Conservation (phyloP, 345 rosid genomes). For the Lepidium sativum region DNA sequence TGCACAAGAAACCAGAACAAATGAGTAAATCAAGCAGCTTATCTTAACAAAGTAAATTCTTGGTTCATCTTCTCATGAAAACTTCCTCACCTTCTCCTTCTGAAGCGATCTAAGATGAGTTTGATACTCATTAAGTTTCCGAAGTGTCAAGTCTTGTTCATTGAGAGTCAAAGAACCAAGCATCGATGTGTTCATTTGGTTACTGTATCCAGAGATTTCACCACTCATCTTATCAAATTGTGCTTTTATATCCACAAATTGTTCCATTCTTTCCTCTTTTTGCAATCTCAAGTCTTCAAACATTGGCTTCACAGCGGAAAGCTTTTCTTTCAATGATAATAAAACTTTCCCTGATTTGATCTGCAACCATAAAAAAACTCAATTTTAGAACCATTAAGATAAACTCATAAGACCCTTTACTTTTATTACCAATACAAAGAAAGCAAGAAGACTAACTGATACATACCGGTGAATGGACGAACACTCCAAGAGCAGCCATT, state of each 20-base stretch:
- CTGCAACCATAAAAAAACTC: too few relatives aligned
- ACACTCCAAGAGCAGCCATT: slow-evolving; percentile 80
- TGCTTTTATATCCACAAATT: slow-evolving; percentile 57
- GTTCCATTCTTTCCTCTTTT: slow-evolving; percentile 73
- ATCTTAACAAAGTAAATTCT: too few relatives aligned
- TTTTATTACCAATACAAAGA: too few relatives aligned
- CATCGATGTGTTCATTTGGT: slow-evolving; percentile 30
- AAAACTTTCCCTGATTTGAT: too few relatives aligned
- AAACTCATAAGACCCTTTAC: too few relatives aligned
- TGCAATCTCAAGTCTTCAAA: slow-evolving; percentile 68
- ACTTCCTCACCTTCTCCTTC: slow-evolving; percentile 59
- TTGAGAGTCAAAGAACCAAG: slow-evolving; percentile 40
- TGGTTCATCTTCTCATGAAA: too few relatives aligned
- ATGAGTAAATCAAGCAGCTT: too few relatives aligned
- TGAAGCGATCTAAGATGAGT: slow-evolving; percentile 71
- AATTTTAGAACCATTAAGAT: too few relatives aligned
- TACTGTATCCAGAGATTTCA: slow-evolving; percentile 67
- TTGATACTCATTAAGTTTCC: slow-evolving; percentile 81
- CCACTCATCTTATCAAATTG: slow-evolving; percentile 80
- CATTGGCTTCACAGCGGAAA: slow-evolving; percentile 65
- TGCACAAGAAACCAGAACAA: slow-evolving; percentile 36
- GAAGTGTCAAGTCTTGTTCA: slow-evolving; percentile 73
- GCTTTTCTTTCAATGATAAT: slow-evolving; percentile 78
- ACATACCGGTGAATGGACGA: slow-evolving; percentile 65
- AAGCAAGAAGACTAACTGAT: too few relatives aligned